A percentile compares a stretch with the other conserved stretches of the same genome.
These are phyloP conservation scores for Fusarium sacchari DNA, from an alignment of 2,329 filamentous ascomycete species.

Conservation along the genomic window DNA sequence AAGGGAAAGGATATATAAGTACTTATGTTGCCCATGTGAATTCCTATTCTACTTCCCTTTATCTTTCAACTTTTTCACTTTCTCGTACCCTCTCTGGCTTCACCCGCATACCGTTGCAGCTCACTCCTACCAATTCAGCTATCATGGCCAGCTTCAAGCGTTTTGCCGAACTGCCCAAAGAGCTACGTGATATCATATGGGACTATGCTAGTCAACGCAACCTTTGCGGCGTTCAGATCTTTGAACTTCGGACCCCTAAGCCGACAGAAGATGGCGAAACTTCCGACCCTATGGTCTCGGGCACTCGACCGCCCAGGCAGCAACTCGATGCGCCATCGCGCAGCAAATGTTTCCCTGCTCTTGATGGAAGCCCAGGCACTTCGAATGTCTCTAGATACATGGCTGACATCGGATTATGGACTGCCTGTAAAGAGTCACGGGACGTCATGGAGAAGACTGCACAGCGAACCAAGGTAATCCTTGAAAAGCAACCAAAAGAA, in stretches of 20 bases:
- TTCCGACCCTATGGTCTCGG: accelerated
- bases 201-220: neutral
- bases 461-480: accelerated
- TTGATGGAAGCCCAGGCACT: neutral
- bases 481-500: too few species aligned
- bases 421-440: neutral
- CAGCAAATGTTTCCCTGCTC: neutral
- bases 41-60: neutral
- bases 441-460: neutral
- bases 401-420: neutral
- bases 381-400: neutral
- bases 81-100: neutral
- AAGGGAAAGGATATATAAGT: too few species aligned
- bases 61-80: neutral
- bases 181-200: constrained; percentile 10
- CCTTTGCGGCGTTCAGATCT: neutral
- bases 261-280: neutral
- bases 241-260: neutral
- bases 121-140: neutral
- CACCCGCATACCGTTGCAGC: neutral
- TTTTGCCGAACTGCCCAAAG: neutral
- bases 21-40: accelerated
- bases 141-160: neutral
- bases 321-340: neutral
- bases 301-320: accelerated